Conservation (phyloP, 2,329 filamentous ascomycete species). For the Sphaerulina vaccinii region DNA sequence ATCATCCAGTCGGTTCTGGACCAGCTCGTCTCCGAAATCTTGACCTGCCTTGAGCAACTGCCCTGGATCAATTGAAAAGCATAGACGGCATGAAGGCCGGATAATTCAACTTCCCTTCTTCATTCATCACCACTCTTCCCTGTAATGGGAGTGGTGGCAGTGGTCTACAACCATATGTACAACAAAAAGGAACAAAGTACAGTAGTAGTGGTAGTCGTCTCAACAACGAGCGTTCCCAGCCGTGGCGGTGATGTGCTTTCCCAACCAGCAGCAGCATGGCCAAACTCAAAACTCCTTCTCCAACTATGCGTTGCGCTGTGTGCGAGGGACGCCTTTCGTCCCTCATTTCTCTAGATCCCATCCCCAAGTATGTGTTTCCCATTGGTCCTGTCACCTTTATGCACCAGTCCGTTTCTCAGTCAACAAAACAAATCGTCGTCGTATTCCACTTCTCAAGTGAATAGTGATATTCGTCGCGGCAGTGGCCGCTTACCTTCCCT, state of each 20-base stretch:
- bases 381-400: neutral
- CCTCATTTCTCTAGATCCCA: neutral
- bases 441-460: neutral
- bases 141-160: neutral
- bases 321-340: conserved; percentile 1
- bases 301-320: neutral
- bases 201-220: neutral
- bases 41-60: no score
- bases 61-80: no score
- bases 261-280: neutral
- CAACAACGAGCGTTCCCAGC: neutral
- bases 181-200: neutral
- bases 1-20: no score
- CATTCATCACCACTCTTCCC: neutral
- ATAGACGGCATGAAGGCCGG: neutral
- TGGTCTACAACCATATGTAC: neutral
- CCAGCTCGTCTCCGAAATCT: no score
- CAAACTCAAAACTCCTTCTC: neutral
- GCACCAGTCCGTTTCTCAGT: neutral
- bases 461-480: neutral
- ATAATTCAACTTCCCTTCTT: no score
- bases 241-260: neutral
- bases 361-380: neutral
- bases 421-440: neutral
- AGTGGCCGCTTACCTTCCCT: neutral